These are phyloP conservation scores for Coemansia sp. DNA, from an alignment of 192 early-diverging fungal genomes.

Conservation along the genomic window DNA sequence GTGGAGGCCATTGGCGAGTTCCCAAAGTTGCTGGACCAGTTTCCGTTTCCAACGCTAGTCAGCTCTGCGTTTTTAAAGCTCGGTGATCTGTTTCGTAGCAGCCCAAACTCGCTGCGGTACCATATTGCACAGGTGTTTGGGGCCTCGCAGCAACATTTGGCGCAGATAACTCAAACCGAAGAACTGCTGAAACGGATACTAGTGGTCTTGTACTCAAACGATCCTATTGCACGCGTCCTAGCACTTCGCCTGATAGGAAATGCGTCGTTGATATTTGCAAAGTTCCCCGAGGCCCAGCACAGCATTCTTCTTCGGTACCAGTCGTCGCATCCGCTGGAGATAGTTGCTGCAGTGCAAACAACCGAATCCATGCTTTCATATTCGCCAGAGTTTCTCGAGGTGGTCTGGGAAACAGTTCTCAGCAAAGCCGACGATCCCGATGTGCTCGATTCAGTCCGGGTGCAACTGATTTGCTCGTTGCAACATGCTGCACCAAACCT, in stretches of 20 bases:
- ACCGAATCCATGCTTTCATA: constrained; percentile 47
- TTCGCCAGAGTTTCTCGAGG: constrained; percentile 45
- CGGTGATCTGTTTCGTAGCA: constrained; percentile 51
- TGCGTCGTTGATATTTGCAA: constrained; percentile 47
- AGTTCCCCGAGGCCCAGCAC: constrained; percentile 54
- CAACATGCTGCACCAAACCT: constrained; percentile 42
- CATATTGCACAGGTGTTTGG: constrained; percentile 53
- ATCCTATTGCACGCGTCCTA: constrained; percentile 52
- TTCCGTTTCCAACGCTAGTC: constrained; percentile 55
- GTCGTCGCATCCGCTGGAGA: constrained; percentile 53
- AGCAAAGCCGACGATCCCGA: constrained; percentile 25
- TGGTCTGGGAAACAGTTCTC: constrained; percentile 54
- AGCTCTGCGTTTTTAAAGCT: constrained; percentile 56
- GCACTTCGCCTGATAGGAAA: constrained; percentile 53
- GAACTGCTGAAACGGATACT: constrained; percentile 56
- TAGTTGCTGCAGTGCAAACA: constrained; percentile 49
- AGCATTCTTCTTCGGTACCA: constrained; percentile 48
- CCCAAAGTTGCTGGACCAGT: constrained; percentile 53
- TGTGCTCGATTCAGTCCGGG: constrained; percentile 35
- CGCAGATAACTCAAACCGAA: constrained; percentile 39
- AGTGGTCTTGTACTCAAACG: constrained; percentile 52
- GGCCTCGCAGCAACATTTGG: constrained; percentile 39
- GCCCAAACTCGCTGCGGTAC: constrained; percentile 49
- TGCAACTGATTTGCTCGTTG: constrained; percentile 49
- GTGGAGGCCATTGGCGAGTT: constrained; percentile 54